Evolutionary conservation across 176 grass and related monocot genomes (phyloP).

Genomic region (Triticum dicoccoides): DNA sequence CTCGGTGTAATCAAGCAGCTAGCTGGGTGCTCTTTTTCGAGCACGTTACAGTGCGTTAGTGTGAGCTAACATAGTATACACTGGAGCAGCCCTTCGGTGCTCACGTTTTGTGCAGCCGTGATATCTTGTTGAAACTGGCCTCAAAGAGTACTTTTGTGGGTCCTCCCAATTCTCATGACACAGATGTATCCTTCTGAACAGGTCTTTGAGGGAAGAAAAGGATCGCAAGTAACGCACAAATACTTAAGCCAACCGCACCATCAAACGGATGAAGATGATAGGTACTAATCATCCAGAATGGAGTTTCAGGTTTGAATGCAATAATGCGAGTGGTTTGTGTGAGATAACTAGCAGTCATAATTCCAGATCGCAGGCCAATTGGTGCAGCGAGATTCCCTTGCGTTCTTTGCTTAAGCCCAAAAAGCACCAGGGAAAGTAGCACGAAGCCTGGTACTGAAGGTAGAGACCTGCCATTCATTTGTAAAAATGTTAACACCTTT

Average conservation of each 20-base stretch:
- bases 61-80: constrained; percentile 1
- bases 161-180: constrained; percentile 24
- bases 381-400: constrained; percentile 73
- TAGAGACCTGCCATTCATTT: constrained; percentile 72
- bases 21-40: not conserved
- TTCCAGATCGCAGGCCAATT: constrained; percentile 79
- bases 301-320: constrained; percentile 48
- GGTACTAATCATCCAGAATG: constrained; percentile 64
- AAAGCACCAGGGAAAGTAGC: constrained; percentile 78
- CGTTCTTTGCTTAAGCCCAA: constrained; percentile 81
- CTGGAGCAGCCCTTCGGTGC: not conserved
- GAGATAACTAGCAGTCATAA: constrained; percentile 74
- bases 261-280: constrained; percentile 79
- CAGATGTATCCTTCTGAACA: constrained; percentile 42
- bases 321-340: constrained; percentile 64
- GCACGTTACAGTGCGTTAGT: not conserved
- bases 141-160: not conserved
- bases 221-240: constrained; percentile 66
- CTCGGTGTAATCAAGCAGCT: not conserved
- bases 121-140: constrained; percentile 24
- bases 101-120: not conserved
- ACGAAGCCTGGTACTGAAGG: constrained; percentile 77
- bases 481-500: constrained; percentile 7
- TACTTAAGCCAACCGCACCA: constrained; percentile 65
- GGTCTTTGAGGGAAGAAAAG: constrained; percentile 73